Evolutionary conservation across 495 filamentous ascomycete species (phyloP).

Genomic region (Aspergillus mulundensis): DNA sequence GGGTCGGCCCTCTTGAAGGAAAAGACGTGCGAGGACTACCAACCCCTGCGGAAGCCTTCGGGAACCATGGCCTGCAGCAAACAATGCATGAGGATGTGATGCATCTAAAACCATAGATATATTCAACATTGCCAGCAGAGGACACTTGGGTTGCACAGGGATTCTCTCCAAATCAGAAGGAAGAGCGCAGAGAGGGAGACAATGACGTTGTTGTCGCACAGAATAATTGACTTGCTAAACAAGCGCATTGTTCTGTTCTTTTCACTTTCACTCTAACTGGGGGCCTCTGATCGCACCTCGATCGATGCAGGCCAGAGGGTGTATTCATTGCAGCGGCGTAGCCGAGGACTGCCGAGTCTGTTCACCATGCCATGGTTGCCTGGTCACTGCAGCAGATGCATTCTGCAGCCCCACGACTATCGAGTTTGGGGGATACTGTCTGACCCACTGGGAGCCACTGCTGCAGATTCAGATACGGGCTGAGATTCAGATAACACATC

Average conservation of each 20-base stretch:
- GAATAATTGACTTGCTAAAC: too few species aligned
- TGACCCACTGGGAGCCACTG: neutral
- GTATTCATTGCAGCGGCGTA: too few species aligned
- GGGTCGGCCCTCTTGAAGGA: neutral
- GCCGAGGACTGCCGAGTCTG: neutral
- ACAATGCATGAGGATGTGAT: constrained; percentile 14
- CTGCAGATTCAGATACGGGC: neutral
- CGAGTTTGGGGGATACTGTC: neutral
- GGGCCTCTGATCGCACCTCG: too few species aligned
- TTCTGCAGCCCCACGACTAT: constrained; percentile 10
- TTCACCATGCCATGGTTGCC: constrained; percentile 9
- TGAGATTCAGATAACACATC: neutral
- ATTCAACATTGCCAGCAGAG: constrained; percentile 5
- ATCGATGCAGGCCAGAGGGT: too few species aligned
- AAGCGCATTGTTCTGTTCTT: neutral
- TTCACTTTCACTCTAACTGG: too few species aligned
- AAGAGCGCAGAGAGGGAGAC: too few species aligned
- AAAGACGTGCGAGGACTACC: neutral
- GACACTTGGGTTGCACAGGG: too few species aligned
- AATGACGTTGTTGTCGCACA: too few species aligned
- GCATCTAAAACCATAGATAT: constrained; percentile 10
- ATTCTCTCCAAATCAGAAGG: too few species aligned
- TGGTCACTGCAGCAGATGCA: constrained; percentile 4
- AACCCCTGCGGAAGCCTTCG: too few species aligned
- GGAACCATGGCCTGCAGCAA: constrained; percentile 13